These are phyloP conservation scores for Coemansia sp. DNA, from an alignment of 192 early-diverging fungal species.

Conservation along the genomic window DNA sequence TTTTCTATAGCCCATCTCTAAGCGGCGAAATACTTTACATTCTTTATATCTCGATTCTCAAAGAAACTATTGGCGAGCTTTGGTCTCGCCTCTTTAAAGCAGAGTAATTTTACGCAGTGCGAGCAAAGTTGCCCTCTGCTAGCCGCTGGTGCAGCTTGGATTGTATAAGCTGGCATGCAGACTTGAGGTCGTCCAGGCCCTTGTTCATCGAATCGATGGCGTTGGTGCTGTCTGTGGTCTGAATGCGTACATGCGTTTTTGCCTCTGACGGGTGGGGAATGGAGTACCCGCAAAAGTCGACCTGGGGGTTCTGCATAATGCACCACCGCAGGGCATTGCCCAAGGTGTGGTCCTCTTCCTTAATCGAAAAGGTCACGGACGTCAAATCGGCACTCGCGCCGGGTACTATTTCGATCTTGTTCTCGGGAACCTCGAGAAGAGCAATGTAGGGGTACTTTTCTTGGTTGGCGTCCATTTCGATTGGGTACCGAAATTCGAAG, in stretches of 20 bases:
- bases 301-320: slow-evolving; percentile 91
- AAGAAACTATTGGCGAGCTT: slow-evolving; percentile 2
- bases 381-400: slow-evolving; percentile 68
- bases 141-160: slow-evolving; percentile 62
- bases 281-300: slow-evolving; percentile 93
- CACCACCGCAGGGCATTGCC: slow-evolving; percentile 91
- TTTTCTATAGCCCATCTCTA: neutral
- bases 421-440: slow-evolving; percentile 28
- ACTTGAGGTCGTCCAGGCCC: slow-evolving; percentile 80
- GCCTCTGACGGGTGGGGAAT: slow-evolving; percentile 96
- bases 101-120: slow-evolving; percentile 4
- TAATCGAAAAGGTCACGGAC: slow-evolving; percentile 82
- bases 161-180: slow-evolving; percentile 68
- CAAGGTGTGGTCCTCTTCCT: slow-evolving; percentile 95
- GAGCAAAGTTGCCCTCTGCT: slow-evolving; percentile 58
- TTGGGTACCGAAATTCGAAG: neutral
- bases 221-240: slow-evolving; percentile 76
- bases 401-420: slow-evolving; percentile 50
- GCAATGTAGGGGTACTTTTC: slow-evolving; percentile 34
- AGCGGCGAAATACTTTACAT: slow-evolving; percentile 2
- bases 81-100: neutral
- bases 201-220: slow-evolving; percentile 83
- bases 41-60: neutral
- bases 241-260: slow-evolving; percentile 89
- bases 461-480: slow-evolving; percentile 21